Percentiles rank a stretch among this genome's conserved stretches.
These are phyloP conservation scores for Sordariomycetes sp. DNA, from an alignment of 2,329 filamentous ascomycete genomes.

Conservation along the genomic window DNA sequence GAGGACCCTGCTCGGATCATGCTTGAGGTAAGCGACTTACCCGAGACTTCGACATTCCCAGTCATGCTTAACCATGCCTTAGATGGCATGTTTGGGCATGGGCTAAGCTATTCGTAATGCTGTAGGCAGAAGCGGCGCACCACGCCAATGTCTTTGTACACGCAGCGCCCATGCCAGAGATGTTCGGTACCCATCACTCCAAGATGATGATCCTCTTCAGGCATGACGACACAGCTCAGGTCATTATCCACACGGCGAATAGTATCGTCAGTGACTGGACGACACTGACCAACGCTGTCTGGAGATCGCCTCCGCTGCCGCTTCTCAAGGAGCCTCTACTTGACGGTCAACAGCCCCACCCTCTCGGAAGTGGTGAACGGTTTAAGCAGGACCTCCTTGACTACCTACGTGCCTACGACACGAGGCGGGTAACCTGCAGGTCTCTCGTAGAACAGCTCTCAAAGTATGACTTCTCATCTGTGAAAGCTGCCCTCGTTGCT, in stretches of 20 bases:
- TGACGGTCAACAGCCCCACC: constrained; percentile 4
- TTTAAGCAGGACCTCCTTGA: constrained; percentile 67
- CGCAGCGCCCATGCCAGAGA: constrained; percentile 66
- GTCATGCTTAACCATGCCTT: constrained; percentile 6
- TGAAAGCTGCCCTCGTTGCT: constrained; percentile 62
- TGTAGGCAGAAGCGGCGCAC: constrained; percentile 43
- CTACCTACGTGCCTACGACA: constrained; percentile 61
- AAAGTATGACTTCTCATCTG: constrained; percentile 53
- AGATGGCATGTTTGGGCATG: neutral
- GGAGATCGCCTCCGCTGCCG: constrained; percentile 62
- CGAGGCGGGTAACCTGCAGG: constrained; percentile 34
- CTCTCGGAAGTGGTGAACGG: constrained; percentile 45
- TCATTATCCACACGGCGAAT: constrained; percentile 82
- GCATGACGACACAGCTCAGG: constrained; percentile 62
- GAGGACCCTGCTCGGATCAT: constrained; percentile 45
- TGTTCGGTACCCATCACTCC: constrained; percentile 74
- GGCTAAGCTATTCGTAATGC: neutral
- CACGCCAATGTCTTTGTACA: constrained; percentile 59
- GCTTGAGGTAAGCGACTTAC: constrained; percentile 1
- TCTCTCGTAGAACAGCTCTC: constrained; percentile 42
- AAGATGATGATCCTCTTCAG: constrained; percentile 82
- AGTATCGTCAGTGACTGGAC: constrained; percentile 82
- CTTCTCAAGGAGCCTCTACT: constrained; percentile 14
- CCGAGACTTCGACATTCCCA: neutral
- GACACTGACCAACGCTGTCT: constrained; percentile 77